These are phyloP conservation scores for Ploettnerulaceae sp. DNA, from an alignment of 2,329 filamentous ascomycete genomes.

Conservation along the genomic window DNA sequence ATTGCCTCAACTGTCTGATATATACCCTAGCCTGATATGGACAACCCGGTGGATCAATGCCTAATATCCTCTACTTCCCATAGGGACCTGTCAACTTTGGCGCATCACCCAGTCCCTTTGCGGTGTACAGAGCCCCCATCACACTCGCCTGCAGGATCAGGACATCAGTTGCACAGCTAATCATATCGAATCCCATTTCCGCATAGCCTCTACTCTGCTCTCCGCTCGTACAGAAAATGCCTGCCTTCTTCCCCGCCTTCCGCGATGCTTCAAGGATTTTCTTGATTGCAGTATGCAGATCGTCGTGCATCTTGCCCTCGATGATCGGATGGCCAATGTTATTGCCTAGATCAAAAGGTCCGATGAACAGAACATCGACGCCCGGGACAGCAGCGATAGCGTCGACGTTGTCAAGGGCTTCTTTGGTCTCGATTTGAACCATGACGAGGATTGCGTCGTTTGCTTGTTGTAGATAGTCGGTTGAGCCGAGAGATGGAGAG, in stretches of 20 bases:
- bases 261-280: conserved; percentile 53
- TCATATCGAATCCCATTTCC: conserved; percentile 57
- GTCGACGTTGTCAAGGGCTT: conserved; percentile 55
- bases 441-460: conserved; percentile 56
- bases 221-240: conserved; percentile 53
- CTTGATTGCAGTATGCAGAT: conserved; percentile 55
- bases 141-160: conserved; percentile 45
- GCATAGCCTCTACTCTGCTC: conserved; percentile 51
- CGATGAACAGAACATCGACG: conserved; percentile 60
- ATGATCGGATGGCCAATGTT: conserved; percentile 59
- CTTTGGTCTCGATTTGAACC: conserved; percentile 63
- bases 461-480: conserved; percentile 52
- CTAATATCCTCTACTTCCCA: conserved; percentile 20
- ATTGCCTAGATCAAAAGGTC: conserved; percentile 61
- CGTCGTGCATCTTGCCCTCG: conserved; percentile 52
- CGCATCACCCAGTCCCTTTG: conserved; percentile 37
- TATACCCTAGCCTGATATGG: too few species aligned
- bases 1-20: too few species aligned
- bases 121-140: conserved; percentile 43
- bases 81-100: conserved; percentile 30
- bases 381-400: conserved; percentile 56
- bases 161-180: conserved; percentile 53
- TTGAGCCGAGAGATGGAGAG: conserved; percentile 42
- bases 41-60: too few species aligned
- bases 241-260: conserved; percentile 61